These are phyloP conservation scores for Trichoderma brevicompactum DNA, from an alignment of 2,329 filamentous ascomycete species.

Conservation along the genomic window DNA sequence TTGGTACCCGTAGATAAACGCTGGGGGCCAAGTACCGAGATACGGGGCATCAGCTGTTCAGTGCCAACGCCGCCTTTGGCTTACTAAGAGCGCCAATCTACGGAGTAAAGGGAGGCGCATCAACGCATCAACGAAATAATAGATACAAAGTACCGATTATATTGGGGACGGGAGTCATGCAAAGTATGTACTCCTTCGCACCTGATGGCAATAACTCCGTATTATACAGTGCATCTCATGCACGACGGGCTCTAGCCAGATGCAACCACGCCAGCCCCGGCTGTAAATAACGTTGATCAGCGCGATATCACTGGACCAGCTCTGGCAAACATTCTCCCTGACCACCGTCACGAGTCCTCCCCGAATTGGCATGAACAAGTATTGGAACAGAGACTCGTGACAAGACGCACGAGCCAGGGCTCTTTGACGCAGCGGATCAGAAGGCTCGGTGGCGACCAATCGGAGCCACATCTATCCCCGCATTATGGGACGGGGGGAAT, in stretches of 20 bases:
- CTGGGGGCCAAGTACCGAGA: too few relatives aligned
- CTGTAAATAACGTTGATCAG: conserved; percentile 28
- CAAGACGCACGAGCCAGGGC: conserved; percentile 29
- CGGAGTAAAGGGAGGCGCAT: too few relatives aligned
- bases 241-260: conserved; percentile 12
- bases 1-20: too few relatives aligned
- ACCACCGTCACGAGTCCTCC: conserved; percentile 25
- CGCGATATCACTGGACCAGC: conserved; percentile 24
- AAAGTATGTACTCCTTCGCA: background rate
- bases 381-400: conserved; percentile 26
- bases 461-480: conserved; percentile 26
- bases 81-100: too few relatives aligned
- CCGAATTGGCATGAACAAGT: conserved; percentile 17
- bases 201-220: background rate
- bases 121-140: too few relatives aligned
- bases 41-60: too few relatives aligned
- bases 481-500: conserved; percentile 27
- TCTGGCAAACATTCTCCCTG: conserved; percentile 15
- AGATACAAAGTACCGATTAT: background rate
- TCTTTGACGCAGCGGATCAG: conserved; percentile 27
- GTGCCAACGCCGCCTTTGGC: too few relatives aligned
- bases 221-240: conserved; percentile 20
- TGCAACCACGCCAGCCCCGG: conserved; percentile 15
- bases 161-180: too few relatives aligned
- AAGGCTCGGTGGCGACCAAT: conserved; percentile 24